Percentiles rank a stretch among this genome's conserved stretches.
Evolutionary conservation across 805 yeast genomes (phyloP).

Genomic region (Candida piceae): DNA sequence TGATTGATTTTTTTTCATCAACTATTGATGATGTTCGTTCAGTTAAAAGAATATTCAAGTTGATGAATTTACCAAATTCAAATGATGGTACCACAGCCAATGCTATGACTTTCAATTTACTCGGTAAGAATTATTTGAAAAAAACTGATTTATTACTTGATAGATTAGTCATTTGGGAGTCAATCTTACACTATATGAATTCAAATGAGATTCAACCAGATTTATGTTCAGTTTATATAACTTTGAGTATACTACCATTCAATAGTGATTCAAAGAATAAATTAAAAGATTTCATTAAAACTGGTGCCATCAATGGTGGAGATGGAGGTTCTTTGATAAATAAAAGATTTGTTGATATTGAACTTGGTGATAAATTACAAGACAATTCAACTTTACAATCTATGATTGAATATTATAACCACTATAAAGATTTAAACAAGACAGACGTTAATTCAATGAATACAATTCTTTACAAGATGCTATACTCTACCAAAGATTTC

Average conservation of each 20-base stretch:
- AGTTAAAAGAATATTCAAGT: slow-evolving; percentile 20
- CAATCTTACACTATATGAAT: slow-evolving; percentile 11
- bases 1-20: slow-evolving; percentile 33
- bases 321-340: neutral
- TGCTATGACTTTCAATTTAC: slow-evolving; percentile 18
- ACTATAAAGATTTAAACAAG: slow-evolving; percentile 1
- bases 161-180: slow-evolving; percentile 15
- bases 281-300: slow-evolving; percentile 9
- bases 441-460: slow-evolving; percentile 20
- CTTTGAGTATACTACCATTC: slow-evolving; percentile 17
- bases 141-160: slow-evolving; percentile 9
- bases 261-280: slow-evolving; percentile 8
- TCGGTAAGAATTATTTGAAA: slow-evolving; percentile 18
- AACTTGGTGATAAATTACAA: slow-evolving; percentile 15
- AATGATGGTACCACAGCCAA: slow-evolving; percentile 7
- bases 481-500: slow-evolving; percentile 4
- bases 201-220: slow-evolving; percentile 12
- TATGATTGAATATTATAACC: slow-evolving; percentile 11
- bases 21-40: slow-evolving; percentile 12
- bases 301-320: slow-evolving; percentile 6
- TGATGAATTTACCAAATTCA: slow-evolving; percentile 29
- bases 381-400: slow-evolving; percentile 4
- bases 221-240: slow-evolving; percentile 17
- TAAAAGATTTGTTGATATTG: slow-evolving; percentile 12
- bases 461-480: slow-evolving; percentile 14